Evolutionary conservation across 257 asterid species (phyloP).

Genomic region (Solanum lignicaule): DNA sequence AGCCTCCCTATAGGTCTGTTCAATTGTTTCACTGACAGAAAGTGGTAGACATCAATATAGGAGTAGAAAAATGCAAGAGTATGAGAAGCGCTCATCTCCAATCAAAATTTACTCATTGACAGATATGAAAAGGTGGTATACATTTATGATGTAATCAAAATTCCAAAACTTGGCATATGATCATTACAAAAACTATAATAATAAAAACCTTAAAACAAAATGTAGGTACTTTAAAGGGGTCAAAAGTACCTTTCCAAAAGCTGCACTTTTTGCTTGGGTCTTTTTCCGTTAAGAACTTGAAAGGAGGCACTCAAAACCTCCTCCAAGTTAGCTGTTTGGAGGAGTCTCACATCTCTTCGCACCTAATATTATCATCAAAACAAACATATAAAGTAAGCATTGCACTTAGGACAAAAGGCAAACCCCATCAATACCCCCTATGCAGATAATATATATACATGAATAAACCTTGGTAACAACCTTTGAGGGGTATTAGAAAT

Average conservation of each 20-base stretch:
- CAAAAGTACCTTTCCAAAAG: constrained; percentile 58
- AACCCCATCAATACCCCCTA: background rate
- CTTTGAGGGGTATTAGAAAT: constrained; percentile 66
- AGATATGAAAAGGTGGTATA: background rate
- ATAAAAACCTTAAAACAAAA: background rate
- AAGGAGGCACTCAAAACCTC: constrained; percentile 60
- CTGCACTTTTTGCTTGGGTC: constrained; percentile 85
- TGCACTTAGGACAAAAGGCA: background rate
- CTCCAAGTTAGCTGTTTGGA: constrained; percentile 54
- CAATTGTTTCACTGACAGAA: background rate
- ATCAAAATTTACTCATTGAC: background rate
- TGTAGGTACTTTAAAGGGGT: background rate
- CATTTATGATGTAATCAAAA: background rate
- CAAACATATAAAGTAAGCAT: background rate
- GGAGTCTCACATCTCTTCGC: constrained; percentile 75
- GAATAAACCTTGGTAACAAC: constrained; percentile 9
- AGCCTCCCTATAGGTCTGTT: background rate
- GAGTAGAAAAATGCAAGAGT: background rate
- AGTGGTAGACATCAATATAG: background rate
- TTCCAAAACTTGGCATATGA: background rate
- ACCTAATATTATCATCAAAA: constrained; percentile 31
- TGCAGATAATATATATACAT: background rate
- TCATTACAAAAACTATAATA: background rate
- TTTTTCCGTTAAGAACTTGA: constrained; percentile 55
- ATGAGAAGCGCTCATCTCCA: background rate